Evolutionary conservation across 768 basidiomycete genomes (phyloP), one percentile per base, ranked within the genome.

Genomic region (Dacryopinax spathularia): DNA sequence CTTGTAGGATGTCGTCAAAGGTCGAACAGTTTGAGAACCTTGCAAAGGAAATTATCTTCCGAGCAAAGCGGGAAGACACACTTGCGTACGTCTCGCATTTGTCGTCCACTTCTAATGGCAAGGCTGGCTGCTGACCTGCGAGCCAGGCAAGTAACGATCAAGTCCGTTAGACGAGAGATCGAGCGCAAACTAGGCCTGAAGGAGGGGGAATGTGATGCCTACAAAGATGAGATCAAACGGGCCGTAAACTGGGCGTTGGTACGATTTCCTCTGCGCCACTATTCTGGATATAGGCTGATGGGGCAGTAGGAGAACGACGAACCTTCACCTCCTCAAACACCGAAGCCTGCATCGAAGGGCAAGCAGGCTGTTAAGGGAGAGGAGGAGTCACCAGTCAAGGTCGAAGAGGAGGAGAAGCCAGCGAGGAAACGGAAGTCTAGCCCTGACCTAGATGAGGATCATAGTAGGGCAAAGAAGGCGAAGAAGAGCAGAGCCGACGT

Each of bases 111-210:
- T 16, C 4, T 13, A 29, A 33, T 60, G 31, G 33, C 61, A 9
- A 37, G 62, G 39, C 20, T 33, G 48, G 9, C 9, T 3, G 48
- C 48, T 56, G 48, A 56, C 31, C 4, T 35, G 29, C 4, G 27
- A 34, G 25, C 48, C 65, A 83, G 81, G 35, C 62, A 69, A 6
- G 67, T 80, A 25, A 85, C 84, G 1, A 76, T 76, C 16, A 79
- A 80, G 25, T 74, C 78, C 13, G 75, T 86, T 27, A 80, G 85
- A 13, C 70, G 73, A 63, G 68, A 75, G n/a, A 61, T 86, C 1
- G 85, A 85, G 71, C 67, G 73, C 27, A 67, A 75, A 25, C 75
- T 84, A 43, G 64, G 67, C 2, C 70, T 87, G n/a, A 75, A 77
- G 9, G 66, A 72, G 4, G 81, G 80, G 37, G 77, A 79, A 31